Evolutionary conservation across 148 eudicot species (phyloP).

Genomic region (Silene uniflora): DNA sequence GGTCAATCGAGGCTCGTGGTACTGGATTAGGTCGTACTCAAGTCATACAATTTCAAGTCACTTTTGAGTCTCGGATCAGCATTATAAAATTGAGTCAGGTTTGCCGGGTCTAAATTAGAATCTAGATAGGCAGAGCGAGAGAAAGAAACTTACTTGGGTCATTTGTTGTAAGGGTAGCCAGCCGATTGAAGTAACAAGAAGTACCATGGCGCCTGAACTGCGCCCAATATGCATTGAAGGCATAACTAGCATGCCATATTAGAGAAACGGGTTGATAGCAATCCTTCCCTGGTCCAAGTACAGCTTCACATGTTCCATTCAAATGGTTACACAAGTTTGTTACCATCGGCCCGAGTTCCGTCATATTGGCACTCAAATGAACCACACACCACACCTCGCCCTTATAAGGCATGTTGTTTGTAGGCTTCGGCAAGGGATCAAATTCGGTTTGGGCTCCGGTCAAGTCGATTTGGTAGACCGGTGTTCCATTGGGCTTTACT

Average conservation of each 20-base stretch:
- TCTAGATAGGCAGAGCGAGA: too few relatives aligned
- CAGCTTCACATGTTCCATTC: conserved; percentile 47
- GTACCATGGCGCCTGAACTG: conserved; percentile 40
- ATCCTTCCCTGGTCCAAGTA: conserved; percentile 45
- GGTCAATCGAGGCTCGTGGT: too few relatives aligned
- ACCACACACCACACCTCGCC: conserved; percentile 75
- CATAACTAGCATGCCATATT: conserved; percentile 60
- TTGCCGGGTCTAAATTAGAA: too few relatives aligned
- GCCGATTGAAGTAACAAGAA: conserved; percentile 60
- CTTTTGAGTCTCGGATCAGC: too few relatives aligned
- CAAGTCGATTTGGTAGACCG: conserved; percentile 47
- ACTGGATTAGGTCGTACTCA: too few relatives aligned
- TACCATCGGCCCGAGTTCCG: conserved; percentile 35
- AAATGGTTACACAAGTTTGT: conserved; percentile 32
- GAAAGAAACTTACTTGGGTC: conserved; percentile 56
- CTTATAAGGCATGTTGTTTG: conserved; percentile 34
- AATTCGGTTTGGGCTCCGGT: conserved; percentile 26
- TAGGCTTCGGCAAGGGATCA: conserved; percentile 28
- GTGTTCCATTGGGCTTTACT: conserved; percentile 36
- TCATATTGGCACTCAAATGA: conserved; percentile 21
- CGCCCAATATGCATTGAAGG: conserved; percentile 76
- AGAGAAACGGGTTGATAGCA: conserved; percentile 63
- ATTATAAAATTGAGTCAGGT: too few relatives aligned
- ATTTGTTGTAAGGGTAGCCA: conserved; percentile 51
- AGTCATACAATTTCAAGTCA: too few relatives aligned